Percentiles rank a stretch among this genome's conserved stretches.
phyloP scores from a whole-genome alignment of 2,329 filamentous ascomycete genomes.

The Diaporthe longicolla region DNA sequence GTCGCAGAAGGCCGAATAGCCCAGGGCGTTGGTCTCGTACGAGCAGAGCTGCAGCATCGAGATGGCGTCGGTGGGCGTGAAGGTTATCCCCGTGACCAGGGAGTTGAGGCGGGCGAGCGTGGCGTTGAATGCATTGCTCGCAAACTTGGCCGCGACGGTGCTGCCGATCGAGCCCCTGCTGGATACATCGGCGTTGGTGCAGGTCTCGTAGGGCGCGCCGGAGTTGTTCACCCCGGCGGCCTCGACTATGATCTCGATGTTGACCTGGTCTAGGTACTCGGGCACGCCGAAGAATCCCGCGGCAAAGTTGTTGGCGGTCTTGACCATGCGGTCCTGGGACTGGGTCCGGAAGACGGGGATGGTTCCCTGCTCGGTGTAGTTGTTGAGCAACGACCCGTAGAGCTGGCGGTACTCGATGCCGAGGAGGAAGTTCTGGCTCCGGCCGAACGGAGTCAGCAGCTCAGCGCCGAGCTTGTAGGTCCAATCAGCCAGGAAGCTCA shows the following conservation, averaged over 20 bases:
- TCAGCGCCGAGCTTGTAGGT: conserved; percentile 54
- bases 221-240: conserved; percentile 49
- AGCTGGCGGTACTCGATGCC: conserved; percentile 57
- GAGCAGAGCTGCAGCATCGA: conserved; percentile 57
- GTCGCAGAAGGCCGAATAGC: conserved; percentile 58
- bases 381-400: conserved; percentile 59
- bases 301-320: conserved; percentile 51
- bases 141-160: conserved; percentile 46
- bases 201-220: conserved; percentile 49
- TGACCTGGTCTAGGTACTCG: conserved; percentile 51
- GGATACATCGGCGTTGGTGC: conserved; percentile 47
- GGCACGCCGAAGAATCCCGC: conserved; percentile 53
- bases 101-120: conserved; percentile 50
- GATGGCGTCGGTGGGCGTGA: conserved; percentile 53
- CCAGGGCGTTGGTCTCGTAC: conserved; percentile 54
- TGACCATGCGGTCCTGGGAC: conserved; percentile 53
- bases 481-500: conserved; percentile 51
- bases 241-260: conserved; percentile 53
- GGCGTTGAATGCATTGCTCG: conserved; percentile 48
- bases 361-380: conserved; percentile 55
- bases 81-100: conserved; percentile 48
- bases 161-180: conserved; percentile 47
- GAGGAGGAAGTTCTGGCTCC: conserved; percentile 58
- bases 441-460: conserved; percentile 55
- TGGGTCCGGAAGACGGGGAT: conserved; percentile 56